Base-by-base conservation (phyloP, 345 rosid genomes). In the Diplotaxis tenuifolia region DNA sequence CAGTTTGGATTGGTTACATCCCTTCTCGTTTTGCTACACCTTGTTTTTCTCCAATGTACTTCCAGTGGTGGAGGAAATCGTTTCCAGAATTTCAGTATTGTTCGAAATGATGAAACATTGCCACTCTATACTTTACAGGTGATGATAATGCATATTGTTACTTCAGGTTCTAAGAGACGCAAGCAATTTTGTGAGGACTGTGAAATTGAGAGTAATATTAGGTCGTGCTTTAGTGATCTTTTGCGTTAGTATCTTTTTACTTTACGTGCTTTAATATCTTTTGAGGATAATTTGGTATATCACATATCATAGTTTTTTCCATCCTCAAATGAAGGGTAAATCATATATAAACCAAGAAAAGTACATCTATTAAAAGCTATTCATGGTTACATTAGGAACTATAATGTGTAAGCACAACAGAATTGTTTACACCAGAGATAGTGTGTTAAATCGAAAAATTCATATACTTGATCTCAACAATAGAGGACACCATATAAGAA, bases 311-410 rank as follows among this genome's bases (percentile, higher is more conserved):
- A n/a, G n/a, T n/a, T n/a, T n/a, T n/a, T n/a, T 65, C 18, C 40
- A 66, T 50, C 29, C 27, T 31, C 9, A 49, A 8, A 15, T 5
- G 7, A 14, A 23, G 9, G 7, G 55, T 70, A 18, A 50, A 27
- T 5, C 14, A 56, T 29, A 19, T 6, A 61, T n/a, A 21, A 72
- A 23, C 11, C 27, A 63, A 63, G 21, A 18, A 64, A 25, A 55
- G 0, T 16, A 34, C 27, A 60, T 32, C 1, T 62, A 52, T 34
- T 19, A 63, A 71, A 53, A n/a, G 15, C 42, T 54, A 62, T 10
- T 34, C 31, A 62, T 9, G 25, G 7, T 25, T 62, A 62, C 68
- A 71, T 31, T 31, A 49, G 67, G 60, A 29, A 32, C 53, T 32
- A 52, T 32, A 70, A 42, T 21, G 50, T 14, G 58, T 59, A 70